Base-by-base conservation (phyloP, 306 rosid genomes). In the Abrus pulchellus region DNA sequence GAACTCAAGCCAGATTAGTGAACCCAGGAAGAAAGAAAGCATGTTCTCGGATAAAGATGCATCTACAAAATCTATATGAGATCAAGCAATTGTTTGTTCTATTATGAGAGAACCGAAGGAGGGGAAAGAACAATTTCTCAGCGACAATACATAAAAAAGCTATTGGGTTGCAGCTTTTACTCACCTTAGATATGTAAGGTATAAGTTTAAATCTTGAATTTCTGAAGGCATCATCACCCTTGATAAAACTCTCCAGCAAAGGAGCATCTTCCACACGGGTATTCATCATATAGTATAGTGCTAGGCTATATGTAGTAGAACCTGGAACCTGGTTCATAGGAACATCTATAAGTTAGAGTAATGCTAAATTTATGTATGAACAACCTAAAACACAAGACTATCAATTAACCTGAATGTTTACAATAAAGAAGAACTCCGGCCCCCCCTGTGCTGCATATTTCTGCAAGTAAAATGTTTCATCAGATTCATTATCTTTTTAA, bases 191-290 rank as follows among this genome's bases (percentile, higher is more conserved):
- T 82, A 95, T 91, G 81, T 93, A 93, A 6, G 99, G 99, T 82
- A 95, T 93, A 59, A 93, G 97, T 90, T 95, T 95, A 80, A 95
- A 95, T 86, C 99, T 91, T 6, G 98, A 93, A 83, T 93, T 90
- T 83, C 99, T 88, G 50, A 76, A 93, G 60, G 97, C 78, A 76
- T 91, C 92, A 54, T 93, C 98, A 54, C 99, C 98, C 68, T 91
- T 87, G 75, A 95, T 87, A 68, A 95, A 95, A 79, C 80, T 83
- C 47, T 89, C 86, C 1, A 95, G 90, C 85, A 90, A 79, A 29
- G 94, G 96, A 74, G 87, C 75, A 69, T 89, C 92, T 74, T 93
- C 92, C 54, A 95, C 48, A 13, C 96, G 98, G 76, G 93, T 87
- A 84, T 85, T 92, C 89, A 85, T 83, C 97, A 90, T 85, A 89